These are phyloP conservation scores for Leptomonas seymouri DNA, from an alignment of 208 protist species.

Conservation along the genomic window DNA sequence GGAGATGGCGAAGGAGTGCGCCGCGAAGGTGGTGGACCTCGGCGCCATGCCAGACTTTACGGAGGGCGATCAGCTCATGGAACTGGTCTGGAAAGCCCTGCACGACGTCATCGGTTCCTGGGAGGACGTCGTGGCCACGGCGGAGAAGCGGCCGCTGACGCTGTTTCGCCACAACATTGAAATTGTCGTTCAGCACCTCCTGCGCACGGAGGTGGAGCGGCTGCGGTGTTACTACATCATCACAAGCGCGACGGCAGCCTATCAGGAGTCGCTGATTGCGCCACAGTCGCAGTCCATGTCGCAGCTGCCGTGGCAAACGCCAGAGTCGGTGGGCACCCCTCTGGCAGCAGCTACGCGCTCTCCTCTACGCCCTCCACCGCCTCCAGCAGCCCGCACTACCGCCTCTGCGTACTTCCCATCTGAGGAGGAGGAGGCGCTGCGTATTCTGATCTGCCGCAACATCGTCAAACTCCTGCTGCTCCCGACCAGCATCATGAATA, in stretches of 20 bases:
- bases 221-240: conserved; percentile 70
- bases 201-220: conserved; percentile 72
- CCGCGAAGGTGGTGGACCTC: conserved; percentile 25
- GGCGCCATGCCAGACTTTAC: conserved; percentile 53
- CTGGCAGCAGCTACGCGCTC: conserved; percentile 11
- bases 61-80: conserved; percentile 72
- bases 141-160: conserved; percentile 26
- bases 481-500: conserved; percentile 72
- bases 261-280: conserved; percentile 30
- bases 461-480: conserved; percentile 83
- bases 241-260: conserved; percentile 33
- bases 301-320: conserved; percentile 12
- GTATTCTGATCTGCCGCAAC: conserved; percentile 65
- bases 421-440: conserved; percentile 68
- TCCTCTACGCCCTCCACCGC: not conserved
- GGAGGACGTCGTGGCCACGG: conserved; percentile 22
- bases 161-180: conserved; percentile 73
- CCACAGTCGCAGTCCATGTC: conserved; percentile 1
- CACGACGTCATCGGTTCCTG: conserved; percentile 44
- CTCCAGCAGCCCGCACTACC: not conserved
- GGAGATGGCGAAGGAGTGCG: conserved; percentile 53
- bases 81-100: conserved; percentile 72
- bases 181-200: conserved; percentile 59
- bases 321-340: conserved; percentile 9
- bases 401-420: conserved; percentile 47